Evolutionary conservation across 2,329 filamentous ascomycete species (phyloP).

Genomic region (Fusarium chaquense): DNA sequence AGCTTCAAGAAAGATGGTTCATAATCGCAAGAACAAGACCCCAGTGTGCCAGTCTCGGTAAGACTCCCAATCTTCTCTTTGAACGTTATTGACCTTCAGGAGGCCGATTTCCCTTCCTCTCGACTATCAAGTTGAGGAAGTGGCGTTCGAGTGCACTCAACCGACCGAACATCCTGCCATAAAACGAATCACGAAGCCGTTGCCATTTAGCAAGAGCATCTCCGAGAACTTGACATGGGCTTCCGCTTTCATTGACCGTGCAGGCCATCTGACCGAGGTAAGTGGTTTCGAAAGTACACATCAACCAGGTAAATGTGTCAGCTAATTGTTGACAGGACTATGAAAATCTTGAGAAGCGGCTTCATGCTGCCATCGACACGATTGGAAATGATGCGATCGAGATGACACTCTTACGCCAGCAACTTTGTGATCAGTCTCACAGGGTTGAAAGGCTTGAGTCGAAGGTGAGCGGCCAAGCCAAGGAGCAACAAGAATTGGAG

Average conservation of each 20-base stretch:
- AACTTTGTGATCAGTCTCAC: not conserved
- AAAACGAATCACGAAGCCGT: not conserved
- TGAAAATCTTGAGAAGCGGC: not conserved
- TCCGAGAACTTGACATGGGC: conserved; percentile 1
- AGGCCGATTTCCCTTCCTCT: not conserved
- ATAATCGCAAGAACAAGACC: not conserved
- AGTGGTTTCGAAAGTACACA: not conserved
- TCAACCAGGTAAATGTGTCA: accelerated
- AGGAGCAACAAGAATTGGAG: not conserved
- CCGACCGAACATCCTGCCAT: not conserved
- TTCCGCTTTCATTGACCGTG: conserved; percentile 8
- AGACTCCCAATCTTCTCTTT: accelerated
- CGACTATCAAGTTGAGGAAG: not conserved
- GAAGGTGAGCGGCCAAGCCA: not conserved
- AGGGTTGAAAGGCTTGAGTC: not conserved
- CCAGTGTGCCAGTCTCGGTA: not conserved
- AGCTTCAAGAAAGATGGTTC: not conserved
- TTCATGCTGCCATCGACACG: conserved; percentile 3
- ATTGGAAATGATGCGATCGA: conserved; percentile 10
- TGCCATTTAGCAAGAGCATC: not conserved
- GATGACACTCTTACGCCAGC: not conserved
- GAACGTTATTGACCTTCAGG: not conserved
- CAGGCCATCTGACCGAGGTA: not conserved
- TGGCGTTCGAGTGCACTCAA: not conserved
- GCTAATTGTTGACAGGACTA: not conserved